Evolutionary conservation across 164 flowering plant genomes (phyloP), one percentile per base, ranked within the genome.

Genomic region (Euptelea pleiosperma): DNA sequence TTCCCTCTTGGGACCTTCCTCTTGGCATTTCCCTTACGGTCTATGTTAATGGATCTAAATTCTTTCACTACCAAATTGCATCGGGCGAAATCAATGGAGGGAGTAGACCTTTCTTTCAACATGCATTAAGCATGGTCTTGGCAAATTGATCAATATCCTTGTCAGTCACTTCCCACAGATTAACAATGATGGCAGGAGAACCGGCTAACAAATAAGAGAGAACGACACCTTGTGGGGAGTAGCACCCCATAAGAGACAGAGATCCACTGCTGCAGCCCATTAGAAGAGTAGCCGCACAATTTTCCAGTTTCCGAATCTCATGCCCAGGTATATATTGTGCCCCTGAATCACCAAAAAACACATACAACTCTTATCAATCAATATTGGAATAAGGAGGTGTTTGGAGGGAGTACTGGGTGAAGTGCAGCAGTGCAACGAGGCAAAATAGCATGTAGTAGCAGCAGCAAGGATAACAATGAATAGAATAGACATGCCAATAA

Each of bases 231-330:
- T 77, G 77, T 15, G 97, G 99, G 49, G 74, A 50, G 44, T 91
- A 94, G 33, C 61, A 50, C 2, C 97, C 99, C 51, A 70, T 71
- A 19, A 85, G 54, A 7, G 64, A 64, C 36, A 94, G 58, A 41
- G 86, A 71, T 39, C 99, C 99, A 57, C 99, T 94, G 55, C 97
- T 88, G 79, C 99, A 94, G 10, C 99, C 99, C 89, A 94, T 85
- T 14, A 91, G 82, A 48, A 89, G 75, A 40, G 86, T 79, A 44
- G 96, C 99, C 21, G 99, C 91, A 79, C 97, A 94, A 11, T 41
- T 70, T 1, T 80, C 75, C 25, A 94, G 78, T 58, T 81, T 84
- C 68, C 80, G 83, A 61, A 91, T 85, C 70, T 91, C 79, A 46
- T 78, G 72, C 22, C 74, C 60, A 7, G 93, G 78, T 54, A 94